These are phyloP conservation scores for Spencermartinsiella ligniputridi DNA, from an alignment of 1,139 yeast species.

Conservation along the genomic window DNA sequence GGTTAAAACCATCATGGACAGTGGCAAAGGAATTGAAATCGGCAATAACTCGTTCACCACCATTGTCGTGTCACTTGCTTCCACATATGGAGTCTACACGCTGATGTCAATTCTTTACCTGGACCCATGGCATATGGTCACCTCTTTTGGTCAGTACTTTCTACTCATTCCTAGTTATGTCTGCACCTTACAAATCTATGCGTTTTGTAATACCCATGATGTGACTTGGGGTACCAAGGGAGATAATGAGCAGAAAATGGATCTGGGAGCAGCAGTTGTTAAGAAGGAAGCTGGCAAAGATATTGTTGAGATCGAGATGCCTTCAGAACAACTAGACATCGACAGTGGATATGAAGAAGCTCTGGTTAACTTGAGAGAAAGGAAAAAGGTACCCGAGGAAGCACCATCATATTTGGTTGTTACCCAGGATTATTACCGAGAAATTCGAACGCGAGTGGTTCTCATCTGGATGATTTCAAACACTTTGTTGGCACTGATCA, in stretches of 20 bases:
- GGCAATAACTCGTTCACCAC: slow-evolving; percentile 57
- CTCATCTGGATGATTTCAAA: slow-evolving; percentile 84
- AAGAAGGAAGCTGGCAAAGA: slow-evolving; percentile 50
- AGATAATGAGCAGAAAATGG: slow-evolving; percentile 55
- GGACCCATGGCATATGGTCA: slow-evolving; percentile 92
- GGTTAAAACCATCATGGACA: slow-evolving; percentile 45
- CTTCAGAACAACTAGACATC: slow-evolving; percentile 84
- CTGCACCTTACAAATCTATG: slow-evolving; percentile 86
- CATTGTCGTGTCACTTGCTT: slow-evolving; percentile 71
- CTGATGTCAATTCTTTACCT: slow-evolving; percentile 74
- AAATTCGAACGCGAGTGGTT: slow-evolving; percentile 92
- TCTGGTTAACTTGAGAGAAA: slow-evolving; percentile 65
- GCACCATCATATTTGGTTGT: slow-evolving; percentile 52
- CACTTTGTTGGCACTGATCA: slow-evolving; percentile 73
- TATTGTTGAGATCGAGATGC: slow-evolving; percentile 79
- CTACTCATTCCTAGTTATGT: slow-evolving; percentile 86
- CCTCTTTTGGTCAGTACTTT: slow-evolving; percentile 82
- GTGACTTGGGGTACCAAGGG: slow-evolving; percentile 89
- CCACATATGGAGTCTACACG: slow-evolving; percentile 83
- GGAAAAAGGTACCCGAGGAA: slow-evolving; percentile 49
- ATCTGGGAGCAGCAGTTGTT: slow-evolving; percentile 60
- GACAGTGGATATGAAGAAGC: slow-evolving; percentile 83
- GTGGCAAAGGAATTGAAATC: slow-evolving; percentile 38
- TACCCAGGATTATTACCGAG: slow-evolving; percentile 89
- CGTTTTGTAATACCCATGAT: slow-evolving; percentile 87